Base-by-base conservation (phyloP, 2,329 filamentous ascomycete species). In the Aspergillus niger region DNA sequence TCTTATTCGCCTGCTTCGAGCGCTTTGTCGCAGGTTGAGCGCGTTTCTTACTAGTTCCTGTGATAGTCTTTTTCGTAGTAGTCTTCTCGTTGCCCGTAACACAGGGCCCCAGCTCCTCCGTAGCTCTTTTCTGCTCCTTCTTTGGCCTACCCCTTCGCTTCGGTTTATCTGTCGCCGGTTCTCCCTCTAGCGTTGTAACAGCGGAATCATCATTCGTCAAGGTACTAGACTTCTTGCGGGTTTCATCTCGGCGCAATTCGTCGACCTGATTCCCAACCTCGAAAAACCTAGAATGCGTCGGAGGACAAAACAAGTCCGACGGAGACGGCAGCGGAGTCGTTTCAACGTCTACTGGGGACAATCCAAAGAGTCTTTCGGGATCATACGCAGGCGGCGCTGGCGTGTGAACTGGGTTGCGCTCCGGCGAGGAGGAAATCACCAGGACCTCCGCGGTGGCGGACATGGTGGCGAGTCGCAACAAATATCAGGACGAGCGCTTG, bases 371-470 rank as follows among this genome's bases (percentile, higher is more conserved):
- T 15, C 55, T 62, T 24, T 64, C 63, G 8, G 55, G 20, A 55
- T 64, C 63, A 50, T 65, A 59, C 22, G 58, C 38, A 50, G 62
- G 43, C 49, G 72, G 75, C 60, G 67, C 70, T 68, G 77, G 74
- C 15, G 65, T 70, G 47, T 59, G 65, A 53, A 71, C 60, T 60
- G 73, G 66, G 65, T 74, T 52, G 47, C 60, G 68, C 38, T 71
- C 71, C 26, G 79, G 77, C 4, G 79, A 79, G 17, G 78, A 80
- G 26, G 77, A 78, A 54, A 80, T 67, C 57, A 78, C 61, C 57
- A 78, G 73, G 55, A 78, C 67, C 38, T 79, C 71, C 13, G 72
- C 64, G 53, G 70, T 67, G 58, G 69, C 70, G 61, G 69, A 66
- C 78, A 81, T 81, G 55, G 65, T 77, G 65, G 62, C 26, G 28